Evolutionary conservation across 2,329 filamentous ascomycete species (phyloP).

Genomic region (Onygenales sp.): DNA sequence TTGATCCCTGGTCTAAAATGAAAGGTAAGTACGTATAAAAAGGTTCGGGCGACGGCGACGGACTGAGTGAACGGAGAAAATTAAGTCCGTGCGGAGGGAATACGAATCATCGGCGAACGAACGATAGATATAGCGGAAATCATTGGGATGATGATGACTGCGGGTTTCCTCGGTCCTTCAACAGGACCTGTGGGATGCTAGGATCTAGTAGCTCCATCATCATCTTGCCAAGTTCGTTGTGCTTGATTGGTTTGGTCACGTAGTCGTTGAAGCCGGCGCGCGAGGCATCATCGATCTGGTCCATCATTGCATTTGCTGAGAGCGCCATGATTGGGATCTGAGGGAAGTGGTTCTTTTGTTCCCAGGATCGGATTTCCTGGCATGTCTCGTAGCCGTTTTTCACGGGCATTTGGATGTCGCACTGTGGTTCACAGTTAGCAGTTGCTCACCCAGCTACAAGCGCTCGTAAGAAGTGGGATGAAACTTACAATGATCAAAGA

Average conservation of each 20-base stretch:
- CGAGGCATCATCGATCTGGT: slow-evolving; percentile 38
- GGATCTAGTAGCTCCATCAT: slow-evolving; percentile 40
- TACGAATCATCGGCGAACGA: neutral
- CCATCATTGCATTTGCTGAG: slow-evolving; percentile 41
- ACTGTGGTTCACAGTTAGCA: slow-evolving; percentile 18
- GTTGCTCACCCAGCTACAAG: neutral
- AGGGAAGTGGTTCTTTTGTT: slow-evolving; percentile 35
- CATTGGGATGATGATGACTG: neutral
- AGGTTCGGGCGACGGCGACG: no score
- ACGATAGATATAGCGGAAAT: no score
- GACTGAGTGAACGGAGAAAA: no score
- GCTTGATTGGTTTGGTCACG: slow-evolving; percentile 41
- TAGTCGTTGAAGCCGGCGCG: slow-evolving; percentile 41
- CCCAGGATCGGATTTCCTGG: slow-evolving; percentile 37
- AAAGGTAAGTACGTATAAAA: no score
- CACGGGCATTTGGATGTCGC: slow-evolving; percentile 42
- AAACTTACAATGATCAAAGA: slow-evolving; percentile 38
- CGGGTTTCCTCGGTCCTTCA: slow-evolving; percentile 27
- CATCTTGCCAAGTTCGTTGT: slow-evolving; percentile 40
- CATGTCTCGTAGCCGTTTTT: slow-evolving; percentile 42
- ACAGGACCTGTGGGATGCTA: slow-evolving; percentile 30
- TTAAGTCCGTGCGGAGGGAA: neutral
- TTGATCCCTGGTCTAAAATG: no score
- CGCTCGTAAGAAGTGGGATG: neutral
- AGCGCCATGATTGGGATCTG: slow-evolving; percentile 41